These are phyloP conservation scores for Quaeritorhiza haematococci DNA, from an alignment of 371 early-diverging fungal genomes.

Conservation along the genomic window DNA sequence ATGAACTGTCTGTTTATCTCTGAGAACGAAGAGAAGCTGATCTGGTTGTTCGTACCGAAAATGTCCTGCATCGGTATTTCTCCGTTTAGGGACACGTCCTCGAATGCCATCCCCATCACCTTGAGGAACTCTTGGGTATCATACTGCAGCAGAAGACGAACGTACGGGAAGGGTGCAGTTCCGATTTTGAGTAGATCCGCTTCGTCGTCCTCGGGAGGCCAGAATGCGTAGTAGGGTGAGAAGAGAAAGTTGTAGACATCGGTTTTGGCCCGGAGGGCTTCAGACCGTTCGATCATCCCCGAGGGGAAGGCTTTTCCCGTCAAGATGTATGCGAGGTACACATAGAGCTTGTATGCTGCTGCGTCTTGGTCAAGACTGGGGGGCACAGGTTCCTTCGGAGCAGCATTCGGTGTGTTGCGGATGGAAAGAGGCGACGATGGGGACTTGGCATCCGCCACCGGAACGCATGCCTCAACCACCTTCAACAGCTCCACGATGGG, in stretches of 20 bases:
- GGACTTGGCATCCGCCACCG: not conserved
- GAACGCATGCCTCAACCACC: constrained; percentile 23
- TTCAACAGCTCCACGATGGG: constrained; percentile 70
- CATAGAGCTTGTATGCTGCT: constrained; percentile 57
- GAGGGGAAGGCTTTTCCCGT: constrained; percentile 72
- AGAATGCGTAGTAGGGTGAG: constrained; percentile 63
- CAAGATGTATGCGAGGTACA: constrained; percentile 65
- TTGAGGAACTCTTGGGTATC: constrained; percentile 65
- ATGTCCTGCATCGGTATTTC: constrained; percentile 44
- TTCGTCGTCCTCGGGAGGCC: constrained; percentile 61
- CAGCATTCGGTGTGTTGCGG: not conserved
- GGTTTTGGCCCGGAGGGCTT: constrained; percentile 63
- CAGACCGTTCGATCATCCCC: constrained; percentile 45
- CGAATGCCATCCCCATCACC: constrained; percentile 61
- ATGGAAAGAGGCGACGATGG: not conserved
- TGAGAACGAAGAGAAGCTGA: constrained; percentile 26
- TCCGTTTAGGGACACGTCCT: constrained; percentile 65
- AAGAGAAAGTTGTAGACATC: constrained; percentile 75
- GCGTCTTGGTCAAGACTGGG: too few relatives aligned
- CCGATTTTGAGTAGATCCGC: constrained; percentile 31
- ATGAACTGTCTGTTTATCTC: constrained; percentile 68
- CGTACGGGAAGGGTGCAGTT: constrained; percentile 71
- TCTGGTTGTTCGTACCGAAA: constrained; percentile 55
- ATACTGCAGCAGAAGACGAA: constrained; percentile 59
- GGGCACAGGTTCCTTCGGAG: not conserved